Percentiles rank a stretch among this genome's conserved stretches.
Conservation (phyloP, 176 grass and related monocot species). For the Oryza officinalis region DNA sequence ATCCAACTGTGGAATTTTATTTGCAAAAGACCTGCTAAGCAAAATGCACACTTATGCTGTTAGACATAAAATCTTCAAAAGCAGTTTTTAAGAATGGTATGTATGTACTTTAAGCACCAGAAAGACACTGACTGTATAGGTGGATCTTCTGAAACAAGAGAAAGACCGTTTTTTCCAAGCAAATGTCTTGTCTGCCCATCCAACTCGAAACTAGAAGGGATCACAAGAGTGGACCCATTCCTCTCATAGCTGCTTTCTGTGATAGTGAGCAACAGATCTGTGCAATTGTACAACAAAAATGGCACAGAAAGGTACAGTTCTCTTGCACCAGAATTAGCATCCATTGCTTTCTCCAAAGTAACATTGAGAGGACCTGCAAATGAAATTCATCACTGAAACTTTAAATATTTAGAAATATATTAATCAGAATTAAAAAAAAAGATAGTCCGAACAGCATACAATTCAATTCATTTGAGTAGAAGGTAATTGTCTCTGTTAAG, state of each 20-base stretch:
- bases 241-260: slow-evolving; percentile 78
- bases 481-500: slow-evolving; percentile 72
- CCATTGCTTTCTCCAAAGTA: slow-evolving; percentile 88
- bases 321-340: slow-evolving; percentile 78
- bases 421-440: slow-evolving; percentile 33
- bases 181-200: slow-evolving; percentile 51
- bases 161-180: slow-evolving; percentile 64
- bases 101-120: slow-evolving; percentile 6
- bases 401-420: slow-evolving; percentile 18
- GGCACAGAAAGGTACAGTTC: slow-evolving; percentile 89
- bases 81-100: slow-evolving; percentile 16
- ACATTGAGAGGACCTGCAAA: slow-evolving; percentile 73
- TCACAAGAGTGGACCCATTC: slow-evolving; percentile 55
- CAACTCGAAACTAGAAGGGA: slow-evolving; percentile 73
- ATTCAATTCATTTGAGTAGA: slow-evolving; percentile 71
- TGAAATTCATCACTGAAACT: slow-evolving; percentile 28
- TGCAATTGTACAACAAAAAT: slow-evolving; percentile 94
- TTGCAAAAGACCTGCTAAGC: slow-evolving; percentile 37
- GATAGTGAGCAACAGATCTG: slow-evolving; percentile 69
- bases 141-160: slow-evolving; percentile 60
- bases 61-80: slow-evolving; percentile 20
- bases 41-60: slow-evolving; percentile 1
- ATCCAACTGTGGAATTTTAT: slow-evolving; percentile 38
- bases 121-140: slow-evolving; percentile 44
- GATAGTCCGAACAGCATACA: slow-evolving; percentile 48